Percentiles rank a stretch among this genome's conserved stretches.
These are phyloP conservation scores for Yamadazyma mexicana DNA, from an alignment of 1,139 yeast species.

Conservation along the genomic window DNA sequence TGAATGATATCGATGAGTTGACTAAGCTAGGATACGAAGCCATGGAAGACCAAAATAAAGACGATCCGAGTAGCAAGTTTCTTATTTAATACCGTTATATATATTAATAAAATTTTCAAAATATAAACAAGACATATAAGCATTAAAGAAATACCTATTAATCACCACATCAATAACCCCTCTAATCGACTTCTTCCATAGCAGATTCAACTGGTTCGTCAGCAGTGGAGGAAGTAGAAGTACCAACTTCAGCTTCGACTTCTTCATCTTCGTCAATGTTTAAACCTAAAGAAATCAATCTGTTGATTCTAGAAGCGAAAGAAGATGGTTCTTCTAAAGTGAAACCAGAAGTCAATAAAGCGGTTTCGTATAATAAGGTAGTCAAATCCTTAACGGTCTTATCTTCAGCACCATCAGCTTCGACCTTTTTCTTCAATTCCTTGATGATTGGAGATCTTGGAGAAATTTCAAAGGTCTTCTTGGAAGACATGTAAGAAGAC, in stretches of 20 bases:
- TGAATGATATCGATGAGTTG: constrained; percentile 44
- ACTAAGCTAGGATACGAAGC: constrained; percentile 16
- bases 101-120: constrained; percentile 1
- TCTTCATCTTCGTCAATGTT: constrained; percentile 92
- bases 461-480: constrained; percentile 98
- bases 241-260: constrained; percentile 47
- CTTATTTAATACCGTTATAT: constrained; percentile 2
- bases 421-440: constrained; percentile 96
- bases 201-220: constrained; percentile 83
- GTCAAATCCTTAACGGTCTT: constrained; percentile 98
- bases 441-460: constrained; percentile 94
- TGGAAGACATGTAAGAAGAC: constrained; percentile 99
- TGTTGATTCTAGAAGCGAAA: constrained; percentile 96
- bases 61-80: background rate
- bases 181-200: constrained; percentile 98
- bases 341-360: constrained; percentile 98
- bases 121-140: constrained; percentile 10
- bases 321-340: constrained; percentile 97
- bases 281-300: constrained; percentile 96
- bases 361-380: constrained; percentile 94
- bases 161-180: constrained; percentile 1
- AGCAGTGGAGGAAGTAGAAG: constrained; percentile 56
- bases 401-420: constrained; percentile 95
- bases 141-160: background rate
- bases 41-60: background rate